Conservation (phyloP, 345 rosid genomes). For the Syzygium aqueum region DNA sequence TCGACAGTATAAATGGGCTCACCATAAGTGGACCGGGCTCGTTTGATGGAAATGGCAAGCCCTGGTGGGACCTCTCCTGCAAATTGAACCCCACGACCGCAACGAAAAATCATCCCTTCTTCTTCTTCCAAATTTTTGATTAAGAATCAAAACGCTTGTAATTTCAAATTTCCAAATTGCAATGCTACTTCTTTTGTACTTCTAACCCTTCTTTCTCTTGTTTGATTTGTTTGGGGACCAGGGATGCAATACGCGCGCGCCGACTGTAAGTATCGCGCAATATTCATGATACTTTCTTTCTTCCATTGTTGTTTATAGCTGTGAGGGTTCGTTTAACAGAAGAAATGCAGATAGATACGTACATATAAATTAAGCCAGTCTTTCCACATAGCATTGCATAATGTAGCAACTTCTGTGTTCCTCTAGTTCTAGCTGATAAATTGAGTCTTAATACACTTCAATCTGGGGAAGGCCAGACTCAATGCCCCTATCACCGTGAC, state of each 20-base stretch:
- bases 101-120: neutral
- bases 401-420: neutral
- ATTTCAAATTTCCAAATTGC: neutral
- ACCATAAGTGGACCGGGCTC: neutral
- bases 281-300: neutral
- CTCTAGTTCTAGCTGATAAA: neutral
- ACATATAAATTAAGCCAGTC: neutral
- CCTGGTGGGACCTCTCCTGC: neutral
- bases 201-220: neutral
- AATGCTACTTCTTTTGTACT: neutral
- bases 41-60: neutral
- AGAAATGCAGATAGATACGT: neutral
- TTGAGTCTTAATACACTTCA: neutral
- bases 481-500: neutral
- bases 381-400: neutral
- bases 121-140: neutral
- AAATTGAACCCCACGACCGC: neutral
- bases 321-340: neutral
- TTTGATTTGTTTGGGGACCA: neutral
- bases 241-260: neutral
- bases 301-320: fast-evolving
- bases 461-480: neutral
- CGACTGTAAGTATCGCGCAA: neutral
- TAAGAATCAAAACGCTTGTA: neutral
- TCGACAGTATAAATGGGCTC: neutral